Evolutionary conservation across 2,329 filamentous ascomycete species (phyloP).

Genomic region (Sphaerulina populicola): DNA sequence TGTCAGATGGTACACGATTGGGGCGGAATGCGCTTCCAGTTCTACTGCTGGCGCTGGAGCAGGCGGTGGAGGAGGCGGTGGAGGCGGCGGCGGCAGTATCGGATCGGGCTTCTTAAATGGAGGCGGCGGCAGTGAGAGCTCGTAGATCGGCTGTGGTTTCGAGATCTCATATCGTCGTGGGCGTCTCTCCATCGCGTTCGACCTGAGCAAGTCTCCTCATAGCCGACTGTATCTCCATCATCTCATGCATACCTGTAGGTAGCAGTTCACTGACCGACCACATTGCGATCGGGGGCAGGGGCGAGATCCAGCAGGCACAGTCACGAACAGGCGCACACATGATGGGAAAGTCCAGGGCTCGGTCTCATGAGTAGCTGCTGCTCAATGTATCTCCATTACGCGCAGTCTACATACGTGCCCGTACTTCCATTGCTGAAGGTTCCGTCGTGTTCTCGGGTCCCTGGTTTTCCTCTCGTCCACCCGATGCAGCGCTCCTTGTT

Average conservation of each 20-base stretch:
- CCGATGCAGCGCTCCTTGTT: too few relatives aligned
- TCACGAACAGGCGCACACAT: neutral
- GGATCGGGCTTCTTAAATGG: neutral
- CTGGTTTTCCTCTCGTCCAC: too few relatives aligned
- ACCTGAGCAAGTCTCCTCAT: neutral
- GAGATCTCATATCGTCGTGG: conserved; percentile 20
- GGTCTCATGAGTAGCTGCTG: too few relatives aligned
- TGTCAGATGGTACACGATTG: neutral
- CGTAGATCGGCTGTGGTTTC: conserved; percentile 17
- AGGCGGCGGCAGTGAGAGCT: conserved; percentile 9
- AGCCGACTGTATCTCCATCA: neutral
- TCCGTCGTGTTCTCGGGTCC: too few relatives aligned
- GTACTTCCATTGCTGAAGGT: too few relatives aligned
- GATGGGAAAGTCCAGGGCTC: neutral
- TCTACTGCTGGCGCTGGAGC: neutral
- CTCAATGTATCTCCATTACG: too few relatives aligned
- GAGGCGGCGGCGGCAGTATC: conserved; percentile 11
- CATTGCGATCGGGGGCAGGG: neutral
- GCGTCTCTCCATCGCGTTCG: conserved; percentile 15
- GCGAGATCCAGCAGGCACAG: neutral
- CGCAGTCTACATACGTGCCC: too few relatives aligned
- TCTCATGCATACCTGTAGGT: neutral
- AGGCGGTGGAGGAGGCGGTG: conserved; percentile 13
- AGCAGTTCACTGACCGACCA: neutral
- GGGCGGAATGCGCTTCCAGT: neutral